These are phyloP conservation scores for Talaromyces ruber DNA, from an alignment of 495 filamentous ascomycete species.

Conservation along the genomic window DNA sequence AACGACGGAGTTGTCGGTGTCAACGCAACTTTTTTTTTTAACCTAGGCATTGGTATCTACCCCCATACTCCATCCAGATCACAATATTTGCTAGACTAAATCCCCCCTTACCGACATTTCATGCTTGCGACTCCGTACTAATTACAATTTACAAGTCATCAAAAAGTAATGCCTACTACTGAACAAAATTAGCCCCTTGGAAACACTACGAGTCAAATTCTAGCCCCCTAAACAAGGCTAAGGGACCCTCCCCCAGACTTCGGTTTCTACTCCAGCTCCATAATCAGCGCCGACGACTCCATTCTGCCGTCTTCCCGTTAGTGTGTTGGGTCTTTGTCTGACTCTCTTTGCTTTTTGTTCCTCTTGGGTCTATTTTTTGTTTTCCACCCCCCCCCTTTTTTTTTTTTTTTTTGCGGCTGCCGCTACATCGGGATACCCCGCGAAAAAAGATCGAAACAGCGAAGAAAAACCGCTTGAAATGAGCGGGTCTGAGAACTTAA, in stretches of 20 bases:
- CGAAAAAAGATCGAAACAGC: neutral
- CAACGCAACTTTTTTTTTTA: neutral
- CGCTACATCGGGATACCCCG: neutral
- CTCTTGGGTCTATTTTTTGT: neutral
- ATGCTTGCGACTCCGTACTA: neutral
- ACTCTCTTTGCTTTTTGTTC: neutral
- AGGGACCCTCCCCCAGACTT: constrained; percentile 1
- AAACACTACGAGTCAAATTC: neutral
- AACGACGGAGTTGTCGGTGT: neutral
- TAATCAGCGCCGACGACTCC: constrained; percentile 1
- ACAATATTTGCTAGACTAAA: neutral
- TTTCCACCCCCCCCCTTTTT: neutral
- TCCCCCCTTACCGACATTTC: constrained; percentile 1
- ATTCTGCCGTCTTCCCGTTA: constrained; percentile 1
- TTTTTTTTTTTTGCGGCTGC: neutral
- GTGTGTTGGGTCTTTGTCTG: neutral
- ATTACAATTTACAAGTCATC: neutral
- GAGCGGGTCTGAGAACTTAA: neutral
- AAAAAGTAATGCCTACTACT: neutral
- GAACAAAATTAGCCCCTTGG: neutral
- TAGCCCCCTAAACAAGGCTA: neutral
- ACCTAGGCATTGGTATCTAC: neutral
- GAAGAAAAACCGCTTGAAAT: neutral
- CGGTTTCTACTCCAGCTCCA: neutral
- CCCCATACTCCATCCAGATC: neutral